Evolutionary conservation across 2,329 filamentous ascomycete genomes (phyloP).

Genomic region (Sporothrix sp.): DNA sequence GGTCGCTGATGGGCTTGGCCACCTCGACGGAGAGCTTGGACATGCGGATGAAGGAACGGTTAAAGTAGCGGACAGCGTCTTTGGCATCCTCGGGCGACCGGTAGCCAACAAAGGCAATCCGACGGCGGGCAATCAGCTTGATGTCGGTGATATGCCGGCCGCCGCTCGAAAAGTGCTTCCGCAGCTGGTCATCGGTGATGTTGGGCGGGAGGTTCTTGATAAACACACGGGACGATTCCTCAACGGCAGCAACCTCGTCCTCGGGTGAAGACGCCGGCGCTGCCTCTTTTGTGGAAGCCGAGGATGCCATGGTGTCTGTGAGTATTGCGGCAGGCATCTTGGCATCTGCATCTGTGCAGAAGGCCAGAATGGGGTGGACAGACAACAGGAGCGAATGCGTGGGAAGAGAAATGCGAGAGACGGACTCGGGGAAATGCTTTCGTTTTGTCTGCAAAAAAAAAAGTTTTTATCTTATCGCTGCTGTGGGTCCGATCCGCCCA

Average conservation of each 20-base stretch:
- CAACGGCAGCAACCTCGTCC: background rate
- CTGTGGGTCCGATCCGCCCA: background rate
- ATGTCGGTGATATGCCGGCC: constrained; percentile 76
- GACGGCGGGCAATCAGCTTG: constrained; percentile 78
- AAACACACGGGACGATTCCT: constrained; percentile 59
- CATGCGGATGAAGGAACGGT: constrained; percentile 91
- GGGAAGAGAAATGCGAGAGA: background rate
- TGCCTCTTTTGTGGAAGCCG: constrained; percentile 1
- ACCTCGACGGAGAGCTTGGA: constrained; percentile 86
- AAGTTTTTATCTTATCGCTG: constrained; percentile 18
- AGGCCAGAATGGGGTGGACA: background rate
- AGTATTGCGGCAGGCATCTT: constrained; percentile 14
- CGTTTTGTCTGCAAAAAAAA: constrained; percentile 12
- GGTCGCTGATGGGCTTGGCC: constrained; percentile 56
- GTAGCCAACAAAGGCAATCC: constrained; percentile 94
- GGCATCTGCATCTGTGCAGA: constrained; percentile 5
- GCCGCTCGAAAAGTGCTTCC: constrained; percentile 71
- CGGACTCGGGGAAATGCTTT: background rate
- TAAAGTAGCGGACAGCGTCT: constrained; percentile 86
- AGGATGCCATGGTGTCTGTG: constrained; percentile 8
- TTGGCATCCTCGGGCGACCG: constrained; percentile 70
- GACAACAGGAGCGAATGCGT: background rate
- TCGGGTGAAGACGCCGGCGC: background rate
- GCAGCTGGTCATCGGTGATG: constrained; percentile 75
- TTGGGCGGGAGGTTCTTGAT: constrained; percentile 78